phyloP scores from a whole-genome alignment of 768 basidiomycete species.

The Phaeolepiota aurea region DNA sequence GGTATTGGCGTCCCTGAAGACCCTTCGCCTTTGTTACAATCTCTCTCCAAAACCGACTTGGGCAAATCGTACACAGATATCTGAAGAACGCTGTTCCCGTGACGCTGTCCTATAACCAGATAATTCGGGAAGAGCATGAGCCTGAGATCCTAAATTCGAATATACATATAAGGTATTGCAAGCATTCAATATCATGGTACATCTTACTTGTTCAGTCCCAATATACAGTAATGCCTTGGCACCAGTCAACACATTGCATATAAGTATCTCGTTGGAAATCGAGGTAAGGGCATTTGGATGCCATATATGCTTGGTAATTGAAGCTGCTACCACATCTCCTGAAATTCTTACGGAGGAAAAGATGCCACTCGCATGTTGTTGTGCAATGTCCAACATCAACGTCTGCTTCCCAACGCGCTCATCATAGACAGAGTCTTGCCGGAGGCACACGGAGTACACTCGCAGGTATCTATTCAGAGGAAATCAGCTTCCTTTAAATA shows the following conservation, averaged over 20 bases:
- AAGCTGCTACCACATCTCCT: slow-evolving; percentile 19
- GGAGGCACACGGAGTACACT: not conserved
- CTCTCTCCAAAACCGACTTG: not conserved
- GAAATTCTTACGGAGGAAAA: slow-evolving; percentile 12
- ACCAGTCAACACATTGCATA: too few species aligned
- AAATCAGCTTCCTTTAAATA: not conserved
- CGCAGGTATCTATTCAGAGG: not conserved
- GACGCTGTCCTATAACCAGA: too few species aligned
- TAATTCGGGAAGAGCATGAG: too few species aligned
- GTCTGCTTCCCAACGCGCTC: too few species aligned
- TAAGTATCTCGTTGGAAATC: not conserved
- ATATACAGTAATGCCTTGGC: too few species aligned
- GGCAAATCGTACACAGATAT: not conserved
- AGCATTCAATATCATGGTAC: too few species aligned
- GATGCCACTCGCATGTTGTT: slow-evolving; percentile 6
- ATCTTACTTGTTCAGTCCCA: too few species aligned
- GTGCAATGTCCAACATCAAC: not conserved
- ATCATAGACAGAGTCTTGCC: not conserved
- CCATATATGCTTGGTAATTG: slow-evolving; percentile 7
- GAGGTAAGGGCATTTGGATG: not conserved
- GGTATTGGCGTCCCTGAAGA: not conserved
- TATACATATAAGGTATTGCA: too few species aligned
- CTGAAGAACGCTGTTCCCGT: not conserved
- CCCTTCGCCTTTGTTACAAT: not conserved
- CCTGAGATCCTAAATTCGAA: too few species aligned